Base-by-base conservation (phyloP, 192 early-diverging fungal species). In the Backusella psychrophila region DNA sequence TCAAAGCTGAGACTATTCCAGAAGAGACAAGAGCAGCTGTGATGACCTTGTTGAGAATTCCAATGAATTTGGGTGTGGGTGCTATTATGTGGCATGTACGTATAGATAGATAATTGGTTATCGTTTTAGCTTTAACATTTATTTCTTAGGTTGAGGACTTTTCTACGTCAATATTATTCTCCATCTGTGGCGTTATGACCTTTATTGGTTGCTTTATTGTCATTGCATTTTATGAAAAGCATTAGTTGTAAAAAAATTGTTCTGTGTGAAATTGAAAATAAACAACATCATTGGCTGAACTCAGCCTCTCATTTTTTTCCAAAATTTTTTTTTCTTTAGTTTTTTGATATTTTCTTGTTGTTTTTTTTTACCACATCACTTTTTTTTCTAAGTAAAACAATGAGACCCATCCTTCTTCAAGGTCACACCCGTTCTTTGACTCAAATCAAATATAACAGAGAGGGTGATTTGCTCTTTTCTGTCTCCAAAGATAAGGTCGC, bases 361-460 rank as follows among this genome's bases (percentile, higher is more conserved):
- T 31, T 29, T 6, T 69, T 31, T 29, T 6, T 69, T 44, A 4
- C 3, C 23, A 39, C 39, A 69, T 36, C 9, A 33, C 33, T 33
- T 33, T 33, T 3, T 33, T 3, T 33, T 3, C 3, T 0, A 33
- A 33, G 33, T 33, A 33, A 33, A 33, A 33, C 79, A 68, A 82
- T 91, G 94, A 88, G 92, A 82, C 98, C 98, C 38, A 96, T 98
- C 86, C 88, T 99, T 67, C 89, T 98, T 75, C 93, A 95, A 89
- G 98, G 98, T 49, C 98, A 99, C 85, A 91, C 90, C 59, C 95
- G 98, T 88, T 91, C 98, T 53, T 86, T 99, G 76, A 99, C 98
- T 44, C 96, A 96, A 81, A 91, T 99, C 83, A 95, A 95, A 83
- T 99, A 98, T 91, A 99, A 99, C 90, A 78, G 87, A 36, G 98